A percentile compares a stretch with the other conserved stretches of the same genome.
phyloP scores from a whole-genome alignment of 2,329 filamentous ascomycete species.

The Polychaeton citri region DNA sequence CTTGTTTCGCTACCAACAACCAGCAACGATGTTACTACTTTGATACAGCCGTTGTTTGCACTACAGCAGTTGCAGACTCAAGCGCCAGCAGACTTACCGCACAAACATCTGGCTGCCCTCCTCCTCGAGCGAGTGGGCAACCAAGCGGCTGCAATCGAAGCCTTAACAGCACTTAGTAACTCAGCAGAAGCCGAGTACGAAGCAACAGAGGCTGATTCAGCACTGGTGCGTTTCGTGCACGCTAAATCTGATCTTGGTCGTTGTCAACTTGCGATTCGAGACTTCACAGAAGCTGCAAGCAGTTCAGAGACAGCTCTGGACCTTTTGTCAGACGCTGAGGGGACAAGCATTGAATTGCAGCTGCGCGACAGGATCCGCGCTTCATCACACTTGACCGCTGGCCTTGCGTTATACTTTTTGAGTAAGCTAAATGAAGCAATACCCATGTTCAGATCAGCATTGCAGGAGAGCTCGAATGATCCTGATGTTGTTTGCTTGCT shows the following conservation, averaged over 20 bases:
- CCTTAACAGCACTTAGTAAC: conserved; percentile 53
- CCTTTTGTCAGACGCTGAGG: conserved; percentile 58
- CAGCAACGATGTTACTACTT: conserved; percentile 40
- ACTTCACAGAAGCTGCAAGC: conserved; percentile 57
- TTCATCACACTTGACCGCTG: conserved; percentile 74
- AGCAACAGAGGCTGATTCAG: conserved; percentile 58
- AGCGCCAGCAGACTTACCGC: conserved; percentile 54
- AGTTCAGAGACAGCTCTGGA: conserved; percentile 70
- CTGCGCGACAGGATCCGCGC: conserved; percentile 59
- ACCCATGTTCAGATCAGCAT: conserved; percentile 63
- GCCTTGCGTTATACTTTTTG: conserved; percentile 66
- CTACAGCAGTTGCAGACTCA: conserved; percentile 68
- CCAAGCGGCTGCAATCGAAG: conserved; percentile 46
- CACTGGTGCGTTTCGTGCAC: conserved; percentile 64
- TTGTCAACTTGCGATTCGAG: conserved; percentile 57
- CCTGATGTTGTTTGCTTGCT: conserved; percentile 79
- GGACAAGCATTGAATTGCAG: conserved; percentile 48
- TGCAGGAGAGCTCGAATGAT: conserved; percentile 61
- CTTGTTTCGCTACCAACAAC: conserved; percentile 45
- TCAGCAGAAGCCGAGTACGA: conserved; percentile 73
- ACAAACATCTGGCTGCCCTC: conserved; percentile 64
- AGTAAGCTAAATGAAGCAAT: conserved; percentile 56
- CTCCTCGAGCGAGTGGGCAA: conserved; percentile 72
- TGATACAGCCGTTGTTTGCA: conserved; percentile 81
- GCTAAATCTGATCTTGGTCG: conserved; percentile 79